Evolutionary conservation across 306 rosid genomes (phyloP).

Genomic region (Lagenaria siceraria): DNA sequence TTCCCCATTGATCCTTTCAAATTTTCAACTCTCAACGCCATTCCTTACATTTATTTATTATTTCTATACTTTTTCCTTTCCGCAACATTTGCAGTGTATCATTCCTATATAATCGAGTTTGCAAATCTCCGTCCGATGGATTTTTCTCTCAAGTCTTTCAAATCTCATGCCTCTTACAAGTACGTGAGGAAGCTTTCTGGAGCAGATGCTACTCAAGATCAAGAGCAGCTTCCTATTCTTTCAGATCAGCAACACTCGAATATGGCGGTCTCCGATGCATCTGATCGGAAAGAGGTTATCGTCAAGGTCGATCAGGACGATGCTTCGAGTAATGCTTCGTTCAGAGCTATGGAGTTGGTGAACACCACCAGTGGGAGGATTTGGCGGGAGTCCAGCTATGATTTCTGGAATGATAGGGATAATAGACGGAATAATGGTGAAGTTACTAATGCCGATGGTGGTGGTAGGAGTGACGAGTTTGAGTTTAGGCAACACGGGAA

Average conservation of each 20-base stretch:
- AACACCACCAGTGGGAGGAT: not conserved
- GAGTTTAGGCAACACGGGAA: constrained; percentile 21
- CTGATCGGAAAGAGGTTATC: constrained; percentile 25
- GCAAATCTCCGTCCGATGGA: constrained; percentile 26
- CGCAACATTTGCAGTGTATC: not conserved
- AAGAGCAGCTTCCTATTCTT: constrained; percentile 50
- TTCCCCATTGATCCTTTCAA: not conserved
- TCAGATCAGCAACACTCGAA: constrained; percentile 20
- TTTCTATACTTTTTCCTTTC: not conserved
- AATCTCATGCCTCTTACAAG: constrained; percentile 34
- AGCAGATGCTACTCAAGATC: constrained; percentile 16
- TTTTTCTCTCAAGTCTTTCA: constrained; percentile 47
- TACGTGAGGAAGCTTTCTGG: constrained; percentile 18
- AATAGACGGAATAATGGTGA: not conserved
- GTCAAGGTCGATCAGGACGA: constrained; percentile 44
- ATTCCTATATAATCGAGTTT: not conserved
- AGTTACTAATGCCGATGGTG: not conserved
- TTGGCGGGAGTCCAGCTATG: constrained; percentile 52
- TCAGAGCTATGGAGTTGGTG: not conserved
- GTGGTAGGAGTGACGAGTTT: constrained; percentile 15
- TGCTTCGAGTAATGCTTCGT: not conserved
- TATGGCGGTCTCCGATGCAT: constrained; percentile 1
- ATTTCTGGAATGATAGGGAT: constrained; percentile 28
- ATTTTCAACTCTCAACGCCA: not conserved
- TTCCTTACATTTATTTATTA: not conserved